Conservation (phyloP, 2,329 filamentous ascomycete genomes). For the Westerdykella sp. region DNA sequence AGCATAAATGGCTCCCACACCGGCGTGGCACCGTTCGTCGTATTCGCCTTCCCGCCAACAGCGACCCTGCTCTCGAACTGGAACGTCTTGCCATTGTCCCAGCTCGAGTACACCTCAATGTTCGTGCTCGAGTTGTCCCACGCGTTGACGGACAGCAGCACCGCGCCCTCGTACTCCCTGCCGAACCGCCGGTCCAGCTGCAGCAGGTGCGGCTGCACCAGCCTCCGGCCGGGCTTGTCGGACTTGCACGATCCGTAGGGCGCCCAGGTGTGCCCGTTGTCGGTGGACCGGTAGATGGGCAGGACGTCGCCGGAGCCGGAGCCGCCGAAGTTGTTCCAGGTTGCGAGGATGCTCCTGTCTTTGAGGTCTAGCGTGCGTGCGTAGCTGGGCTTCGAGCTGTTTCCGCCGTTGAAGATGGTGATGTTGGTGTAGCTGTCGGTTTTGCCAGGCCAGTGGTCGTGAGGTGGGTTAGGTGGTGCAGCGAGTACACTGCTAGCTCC, state of each 20-base stretch:
- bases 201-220: constrained; percentile 59
- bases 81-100: constrained; percentile 57
- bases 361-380: constrained; percentile 17
- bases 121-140: constrained; percentile 58
- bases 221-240: constrained; percentile 58
- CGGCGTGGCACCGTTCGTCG: constrained; percentile 15
- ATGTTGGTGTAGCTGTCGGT: constrained; percentile 17
- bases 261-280: constrained; percentile 52
- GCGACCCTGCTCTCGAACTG: constrained; percentile 62
- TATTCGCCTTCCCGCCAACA: constrained; percentile 52
- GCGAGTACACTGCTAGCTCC: background rate
- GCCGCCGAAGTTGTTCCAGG: constrained; percentile 11
- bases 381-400: constrained; percentile 49
- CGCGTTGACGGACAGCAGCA: constrained; percentile 57
- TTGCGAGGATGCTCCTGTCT: constrained; percentile 15
- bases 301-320: constrained; percentile 13
- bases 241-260: constrained; percentile 49
- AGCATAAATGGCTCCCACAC: constrained; percentile 19
- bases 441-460: background rate
- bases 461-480: background rate
- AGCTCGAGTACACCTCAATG: constrained; percentile 63
- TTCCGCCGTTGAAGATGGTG: constrained; percentile 46
- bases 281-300: constrained; percentile 40
- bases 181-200: constrained; percentile 56
- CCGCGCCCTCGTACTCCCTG: constrained; percentile 54